These are phyloP conservation scores for Ceratocystis diversiconidia DNA, from an alignment of 2,329 filamentous ascomycete genomes.

Conservation along the genomic window DNA sequence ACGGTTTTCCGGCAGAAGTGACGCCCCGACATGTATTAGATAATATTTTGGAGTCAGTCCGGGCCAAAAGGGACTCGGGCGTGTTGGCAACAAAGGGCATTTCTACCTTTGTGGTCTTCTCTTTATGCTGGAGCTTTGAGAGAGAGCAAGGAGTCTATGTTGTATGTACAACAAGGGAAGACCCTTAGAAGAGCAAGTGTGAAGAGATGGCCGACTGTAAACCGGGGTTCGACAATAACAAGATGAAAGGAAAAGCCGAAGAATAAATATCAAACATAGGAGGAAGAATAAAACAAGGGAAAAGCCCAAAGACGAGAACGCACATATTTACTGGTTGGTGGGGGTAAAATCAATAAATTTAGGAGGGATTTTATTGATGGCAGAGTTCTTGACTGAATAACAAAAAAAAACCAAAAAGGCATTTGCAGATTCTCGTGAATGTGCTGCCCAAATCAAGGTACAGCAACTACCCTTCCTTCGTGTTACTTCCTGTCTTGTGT, in stretches of 20 bases:
- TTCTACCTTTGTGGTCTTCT: neutral
- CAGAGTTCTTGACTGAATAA: neutral
- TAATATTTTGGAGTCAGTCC: constrained; percentile 74
- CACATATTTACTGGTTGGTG: neutral
- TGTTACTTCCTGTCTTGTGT: neutral
- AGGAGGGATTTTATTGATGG: neutral
- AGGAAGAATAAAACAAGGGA: neutral
- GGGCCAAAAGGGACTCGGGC: constrained; percentile 25
- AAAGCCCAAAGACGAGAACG: neutral
- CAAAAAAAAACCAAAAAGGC: neutral
- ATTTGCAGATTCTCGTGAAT: constrained; percentile 1
- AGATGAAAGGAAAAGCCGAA: neutral
- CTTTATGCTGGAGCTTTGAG: neutral
- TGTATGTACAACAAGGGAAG: neutral
- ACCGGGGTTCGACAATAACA: neutral
- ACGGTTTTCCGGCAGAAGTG: constrained; percentile 68
- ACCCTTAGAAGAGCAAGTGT: neutral
- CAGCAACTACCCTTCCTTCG: neutral
- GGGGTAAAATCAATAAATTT: neutral
- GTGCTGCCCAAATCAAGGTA: neutral
- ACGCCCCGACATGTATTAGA: constrained; percentile 77
- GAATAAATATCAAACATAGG: neutral
- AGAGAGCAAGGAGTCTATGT: neutral
- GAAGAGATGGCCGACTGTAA: neutral
- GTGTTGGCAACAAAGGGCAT: constrained; percentile 31